These are phyloP conservation scores for Taphrina flavorubra DNA, from an alignment of 1,139 yeast genomes.

Conservation along the genomic window DNA sequence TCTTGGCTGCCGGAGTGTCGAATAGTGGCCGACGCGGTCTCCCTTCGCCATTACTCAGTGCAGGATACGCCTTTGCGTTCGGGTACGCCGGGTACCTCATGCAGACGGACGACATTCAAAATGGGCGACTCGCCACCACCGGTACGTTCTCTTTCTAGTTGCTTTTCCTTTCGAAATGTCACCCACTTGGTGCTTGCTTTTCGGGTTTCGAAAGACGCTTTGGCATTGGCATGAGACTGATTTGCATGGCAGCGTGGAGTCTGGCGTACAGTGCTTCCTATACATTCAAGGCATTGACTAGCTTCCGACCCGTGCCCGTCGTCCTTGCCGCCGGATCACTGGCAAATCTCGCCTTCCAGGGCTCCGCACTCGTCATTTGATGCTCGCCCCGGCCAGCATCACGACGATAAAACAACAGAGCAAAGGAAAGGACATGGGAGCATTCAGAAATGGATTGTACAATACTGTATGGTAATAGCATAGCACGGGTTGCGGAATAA, in stretches of 20 bases:
- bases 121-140: constrained; percentile 22
- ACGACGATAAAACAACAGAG: too few species aligned
- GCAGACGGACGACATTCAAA: constrained; percentile 15
- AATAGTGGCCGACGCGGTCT: constrained; percentile 23
- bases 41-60: constrained; percentile 24
- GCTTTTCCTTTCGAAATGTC: neutral
- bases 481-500: neutral
- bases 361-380: constrained; percentile 9
- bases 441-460: too few species aligned
- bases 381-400: too few species aligned
- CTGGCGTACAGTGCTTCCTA: constrained; percentile 33
- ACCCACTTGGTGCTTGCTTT: too few species aligned
- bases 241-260: constrained; percentile 24
- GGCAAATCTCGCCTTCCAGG: constrained; percentile 28
- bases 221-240: neutral
- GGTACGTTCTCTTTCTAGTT: constrained; percentile 6
- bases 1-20: constrained; percentile 25
- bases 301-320: constrained; percentile 29
- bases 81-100: constrained; percentile 25
- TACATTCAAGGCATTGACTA: constrained; percentile 25
- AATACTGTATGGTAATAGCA: neutral
- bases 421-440: too few species aligned
- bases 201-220: too few species aligned
- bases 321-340: constrained; percentile 21
- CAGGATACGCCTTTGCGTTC: constrained; percentile 31